Evolutionary conservation across 2,329 filamentous ascomycete species (phyloP).

Genomic region (Curvularia sp.): DNA sequence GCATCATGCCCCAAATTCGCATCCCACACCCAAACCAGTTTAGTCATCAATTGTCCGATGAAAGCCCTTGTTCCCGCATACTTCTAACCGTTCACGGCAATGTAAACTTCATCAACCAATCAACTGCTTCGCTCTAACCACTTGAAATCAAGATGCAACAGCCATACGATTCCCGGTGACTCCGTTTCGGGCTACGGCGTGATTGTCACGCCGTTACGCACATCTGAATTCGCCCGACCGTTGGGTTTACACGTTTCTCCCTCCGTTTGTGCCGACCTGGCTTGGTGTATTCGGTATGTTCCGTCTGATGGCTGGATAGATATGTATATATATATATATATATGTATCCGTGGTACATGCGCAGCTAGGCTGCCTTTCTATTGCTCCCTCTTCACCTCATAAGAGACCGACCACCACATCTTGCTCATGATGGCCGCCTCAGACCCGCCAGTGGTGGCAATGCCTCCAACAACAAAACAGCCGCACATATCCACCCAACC

Average conservation of each 20-base stretch:
- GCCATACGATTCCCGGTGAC: constrained; percentile 2
- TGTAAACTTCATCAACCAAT: constrained; percentile 24
- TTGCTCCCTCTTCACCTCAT: background rate
- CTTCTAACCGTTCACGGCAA: constrained; percentile 19
- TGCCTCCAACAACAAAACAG: constrained; percentile 10
- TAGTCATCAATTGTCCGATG: constrained; percentile 10
- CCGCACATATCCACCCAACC: constrained; percentile 30
- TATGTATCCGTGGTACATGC: background rate
- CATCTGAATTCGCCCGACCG: constrained; percentile 8
- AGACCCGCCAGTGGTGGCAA: background rate
- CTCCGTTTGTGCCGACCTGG: constrained; percentile 7
- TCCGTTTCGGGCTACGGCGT: constrained; percentile 9
- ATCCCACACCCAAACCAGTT: constrained; percentile 2
- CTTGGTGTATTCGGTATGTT: constrained; percentile 14
- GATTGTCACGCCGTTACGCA: constrained; percentile 6
- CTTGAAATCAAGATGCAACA: background rate
- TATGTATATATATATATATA: constrained; percentile 19
- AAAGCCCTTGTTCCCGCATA: constrained; percentile 17
- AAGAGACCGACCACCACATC: background rate
- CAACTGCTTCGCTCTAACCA: constrained; percentile 9
- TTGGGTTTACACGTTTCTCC: constrained; percentile 10
- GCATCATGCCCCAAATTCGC: constrained; percentile 1
- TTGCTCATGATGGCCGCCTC: constrained; percentile 13
- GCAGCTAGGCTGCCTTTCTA: no score
- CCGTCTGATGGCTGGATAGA: constrained; percentile 4